phyloP scores from a whole-genome alignment of 352 stramenopile genomes.

The Globisporangium megalacanthum region DNA sequence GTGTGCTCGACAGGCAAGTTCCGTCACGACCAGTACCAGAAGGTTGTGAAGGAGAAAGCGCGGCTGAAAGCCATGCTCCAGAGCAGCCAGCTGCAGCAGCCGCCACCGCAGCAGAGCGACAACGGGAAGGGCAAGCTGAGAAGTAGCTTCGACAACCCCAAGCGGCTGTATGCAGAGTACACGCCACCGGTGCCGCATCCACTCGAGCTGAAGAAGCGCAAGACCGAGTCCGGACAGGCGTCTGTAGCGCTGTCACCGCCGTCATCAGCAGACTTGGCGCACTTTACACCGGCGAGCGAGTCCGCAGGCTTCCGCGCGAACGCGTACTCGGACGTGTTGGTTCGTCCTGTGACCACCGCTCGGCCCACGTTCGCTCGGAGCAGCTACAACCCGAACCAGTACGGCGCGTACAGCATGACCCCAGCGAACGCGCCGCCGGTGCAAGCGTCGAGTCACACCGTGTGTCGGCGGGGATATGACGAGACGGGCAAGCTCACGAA shows the following conservation, averaged over 20 bases:
- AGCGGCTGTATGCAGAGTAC: constrained; percentile 24
- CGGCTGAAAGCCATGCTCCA: constrained; percentile 66
- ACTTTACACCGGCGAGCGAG: constrained; percentile 27
- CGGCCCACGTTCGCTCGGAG: constrained; percentile 41
- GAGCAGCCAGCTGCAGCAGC: constrained; percentile 18
- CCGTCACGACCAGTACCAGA: constrained; percentile 78
- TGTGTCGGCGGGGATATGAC: constrained; percentile 65
- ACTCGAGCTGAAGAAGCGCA: constrained; percentile 57
- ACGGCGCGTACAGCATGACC: constrained; percentile 54
- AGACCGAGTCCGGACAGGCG: constrained; percentile 17
- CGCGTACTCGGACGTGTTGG: constrained; percentile 61
- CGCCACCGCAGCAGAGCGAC: constrained; percentile 11
- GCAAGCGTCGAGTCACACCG: constrained; percentile 21
- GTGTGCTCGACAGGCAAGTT: constrained; percentile 31
- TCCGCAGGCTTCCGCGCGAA: constrained; percentile 37
- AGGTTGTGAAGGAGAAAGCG: constrained; percentile 73
- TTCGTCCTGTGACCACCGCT: constrained; percentile 32
- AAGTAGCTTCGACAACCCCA: constrained; percentile 18
- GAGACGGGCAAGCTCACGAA: constrained; percentile 75
- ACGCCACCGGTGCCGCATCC: constrained; percentile 13
- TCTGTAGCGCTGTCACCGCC: constrained; percentile 7
- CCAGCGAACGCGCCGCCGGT: constrained; percentile 37
- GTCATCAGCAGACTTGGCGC: constrained; percentile 2
- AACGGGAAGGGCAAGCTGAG: constrained; percentile 27
- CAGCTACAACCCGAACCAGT: constrained; percentile 64